Base-by-base conservation (phyloP, 1,284 basidiomycete genomes). In the Ceratobasidium sp. region DNA sequence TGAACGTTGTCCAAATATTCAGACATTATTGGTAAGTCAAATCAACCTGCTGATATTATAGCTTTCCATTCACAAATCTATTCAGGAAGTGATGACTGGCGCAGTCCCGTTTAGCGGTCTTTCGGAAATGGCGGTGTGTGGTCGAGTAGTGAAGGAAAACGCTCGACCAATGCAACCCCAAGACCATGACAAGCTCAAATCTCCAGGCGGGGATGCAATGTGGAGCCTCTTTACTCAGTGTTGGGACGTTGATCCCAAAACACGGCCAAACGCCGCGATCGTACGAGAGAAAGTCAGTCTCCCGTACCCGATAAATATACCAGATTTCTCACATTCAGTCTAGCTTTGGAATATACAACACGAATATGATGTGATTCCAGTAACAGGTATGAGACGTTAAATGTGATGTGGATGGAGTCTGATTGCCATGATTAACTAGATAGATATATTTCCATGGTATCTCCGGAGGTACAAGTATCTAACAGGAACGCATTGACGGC, bases 1-100 rank as follows among this genome's bases (percentile, higher is more conserved):
- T n/a, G n/a, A n/a, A 9, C 22, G 11, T 2, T 33, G 48, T 9
- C 1, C 24, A 14, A 11, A 31, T 44, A 29, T 33, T 44, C 27
- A 71, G 66, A 71, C 66, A 4, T 9, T 71, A 24, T 54, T 71
- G 19, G 66, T 71, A 50, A 17, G 62, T 24, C 19, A 15, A 27
- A 2, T 50, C 45, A 47, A 7, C 14, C 45, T 64, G 7, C 6
- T 3, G 2, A 31, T 31, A 47, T 24, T 31, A 24, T n/a, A 11
- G n/a, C n/a, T n/a, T n/a, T n/a, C n/a, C n/a, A 19, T 64, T 41
- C 15, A 47, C 24, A 11, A 22, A 2, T n/a, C n/a, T 24, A 14
- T 31, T 14, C n/a, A 64, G 62, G 62, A 64, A 47, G 9, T 64
- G 17, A 33, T 64, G 24, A 64, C 45, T n/a, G 47, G 47, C 1